Base-by-base conservation (phyloP, 805 yeast genomes). In the Saturnispora ahearnii region DNA sequence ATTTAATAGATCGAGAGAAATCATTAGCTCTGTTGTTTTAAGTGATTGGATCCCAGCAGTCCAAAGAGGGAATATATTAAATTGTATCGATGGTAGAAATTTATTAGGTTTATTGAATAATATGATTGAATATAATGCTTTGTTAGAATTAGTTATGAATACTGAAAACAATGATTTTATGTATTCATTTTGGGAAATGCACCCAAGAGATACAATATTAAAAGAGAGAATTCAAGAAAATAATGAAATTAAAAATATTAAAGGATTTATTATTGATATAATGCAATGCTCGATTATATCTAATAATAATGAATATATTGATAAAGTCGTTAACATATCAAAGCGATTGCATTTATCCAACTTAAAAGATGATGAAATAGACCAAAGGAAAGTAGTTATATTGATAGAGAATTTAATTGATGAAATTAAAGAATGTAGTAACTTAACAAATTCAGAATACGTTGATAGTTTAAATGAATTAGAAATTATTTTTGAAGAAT, bases 111-210 rank as follows among this genome's bases (percentile, higher is more conserved):
- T 62, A 10, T 28, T 57, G 7, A 49, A 58, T 33, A 46, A 48
- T 9, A 36, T 50, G 38, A 42, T 56, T 36, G 44, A 52, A 21
- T 46, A 48, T 21, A 38, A 51, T 13, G 24, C 30, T 22, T 34
- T 60, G n/a, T 46, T 48, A 32, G 51, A 54, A 1, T 26, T 49
- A 10, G 54, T 60, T 2, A 18, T 52, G 5, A 51, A 44, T 5
- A 44, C 57, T 3, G 38, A 53, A 2, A 50, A 53, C 41, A 22
- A 36, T 0, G 31, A 33, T 4, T 54, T 64, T n/a, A 53, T 53
- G 3, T 64, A 56, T 45, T 48, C 58, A 5, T 57, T 54, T 41
- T 63, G 67, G 67, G 67, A 64, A 32, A 33, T 38, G 18, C 48
- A 56, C 34, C 60, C 64, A 7, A 46, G 28, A 18, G 56, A 53